phyloP scores from a whole-genome alignment of 768 basidiomycete species.

The Suillus subluteus region DNA sequence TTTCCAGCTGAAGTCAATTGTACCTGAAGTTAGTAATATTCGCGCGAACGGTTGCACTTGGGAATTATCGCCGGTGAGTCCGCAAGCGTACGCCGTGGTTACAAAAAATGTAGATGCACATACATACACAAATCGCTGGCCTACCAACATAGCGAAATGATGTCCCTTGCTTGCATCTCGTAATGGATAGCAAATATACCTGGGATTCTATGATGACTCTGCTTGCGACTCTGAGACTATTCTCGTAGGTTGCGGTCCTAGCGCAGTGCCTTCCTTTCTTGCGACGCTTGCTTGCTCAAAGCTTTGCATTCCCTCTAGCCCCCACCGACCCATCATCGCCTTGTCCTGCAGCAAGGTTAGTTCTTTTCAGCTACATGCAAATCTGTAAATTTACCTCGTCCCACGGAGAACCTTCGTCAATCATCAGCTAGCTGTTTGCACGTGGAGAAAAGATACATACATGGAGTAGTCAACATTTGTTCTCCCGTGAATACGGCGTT shows the following conservation, averaged over 20 bases:
- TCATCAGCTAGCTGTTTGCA: slow-evolving; percentile 11
- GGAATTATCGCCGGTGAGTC: not conserved
- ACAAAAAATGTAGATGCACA: not conserved
- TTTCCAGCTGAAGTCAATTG: not conserved
- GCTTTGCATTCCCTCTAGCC: slow-evolving; percentile 86
- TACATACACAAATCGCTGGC: not conserved
- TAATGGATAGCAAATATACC: not conserved
- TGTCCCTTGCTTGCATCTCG: too few relatives aligned
- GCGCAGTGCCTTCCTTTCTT: slow-evolving; percentile 49
- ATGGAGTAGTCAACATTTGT: slow-evolving; percentile 95
- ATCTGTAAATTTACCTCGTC: slow-evolving; percentile 63
- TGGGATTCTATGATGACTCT: not conserved
- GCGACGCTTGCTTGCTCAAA: slow-evolving; percentile 77
- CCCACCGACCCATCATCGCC: slow-evolving; percentile 92
- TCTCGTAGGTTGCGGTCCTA: not conserved
- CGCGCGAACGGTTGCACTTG: too few relatives aligned
- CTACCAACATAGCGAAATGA: not conserved
- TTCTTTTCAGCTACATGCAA: slow-evolving; percentile 15
- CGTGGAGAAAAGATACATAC: slow-evolving; percentile 48
- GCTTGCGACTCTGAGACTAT: not conserved
- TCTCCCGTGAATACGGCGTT: slow-evolving; percentile 99
- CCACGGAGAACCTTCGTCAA: slow-evolving; percentile 80
- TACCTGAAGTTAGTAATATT: too few relatives aligned
- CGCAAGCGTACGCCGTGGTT: not conserved
- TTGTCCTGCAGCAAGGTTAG: slow-evolving; percentile 63